A percentile compares a stretch with the other conserved stretches of the same genome.
phyloP scores from a whole-genome alignment of 495 filamentous ascomycete genomes.

The Diplogelasinospora grovesii region DNA sequence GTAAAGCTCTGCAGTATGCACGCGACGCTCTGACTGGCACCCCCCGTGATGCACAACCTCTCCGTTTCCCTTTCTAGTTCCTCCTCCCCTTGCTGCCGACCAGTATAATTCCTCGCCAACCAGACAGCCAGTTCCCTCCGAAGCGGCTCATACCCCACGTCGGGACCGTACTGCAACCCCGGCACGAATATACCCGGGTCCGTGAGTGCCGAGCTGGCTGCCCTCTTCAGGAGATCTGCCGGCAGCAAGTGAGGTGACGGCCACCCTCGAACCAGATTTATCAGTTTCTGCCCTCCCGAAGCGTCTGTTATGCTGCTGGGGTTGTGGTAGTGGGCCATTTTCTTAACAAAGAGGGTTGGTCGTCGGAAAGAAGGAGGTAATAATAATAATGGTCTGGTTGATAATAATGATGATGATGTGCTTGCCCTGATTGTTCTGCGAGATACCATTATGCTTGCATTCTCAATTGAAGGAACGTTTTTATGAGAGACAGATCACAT shows the following conservation, averaged over 20 bases:
- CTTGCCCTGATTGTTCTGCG: too few relatives aligned
- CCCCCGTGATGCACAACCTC: conserved; percentile 75
- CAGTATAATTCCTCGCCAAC: conserved; percentile 57
- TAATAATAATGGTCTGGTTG: too few relatives aligned
- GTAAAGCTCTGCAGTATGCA: conserved; percentile 67
- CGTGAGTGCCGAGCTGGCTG: conserved; percentile 50
- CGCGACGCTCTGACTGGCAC: conserved; percentile 69
- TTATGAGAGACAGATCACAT: too few relatives aligned
- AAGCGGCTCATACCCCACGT: conserved; percentile 63
- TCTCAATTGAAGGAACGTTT: too few relatives aligned
- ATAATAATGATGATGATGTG: too few relatives aligned
- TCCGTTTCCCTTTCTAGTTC: conserved; percentile 33
- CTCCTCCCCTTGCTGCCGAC: not conserved
- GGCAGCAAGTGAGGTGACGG: conserved; percentile 69
- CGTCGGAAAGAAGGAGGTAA: too few relatives aligned
- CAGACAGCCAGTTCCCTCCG: conserved; percentile 59
- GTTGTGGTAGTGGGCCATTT: not conserved
- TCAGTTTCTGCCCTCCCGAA: conserved; percentile 37
- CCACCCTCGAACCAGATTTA: conserved; percentile 68
- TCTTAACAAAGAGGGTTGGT: too few relatives aligned
- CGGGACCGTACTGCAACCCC: conserved; percentile 69
- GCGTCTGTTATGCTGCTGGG: too few relatives aligned
- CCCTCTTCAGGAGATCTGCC: conserved; percentile 44
- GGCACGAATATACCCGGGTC: conserved; percentile 49
- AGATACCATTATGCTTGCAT: too few relatives aligned